These are phyloP conservation scores for Plasmodium billcollinsi DNA, from an alignment of 169 alveolate species.

Conservation along the genomic window DNA sequence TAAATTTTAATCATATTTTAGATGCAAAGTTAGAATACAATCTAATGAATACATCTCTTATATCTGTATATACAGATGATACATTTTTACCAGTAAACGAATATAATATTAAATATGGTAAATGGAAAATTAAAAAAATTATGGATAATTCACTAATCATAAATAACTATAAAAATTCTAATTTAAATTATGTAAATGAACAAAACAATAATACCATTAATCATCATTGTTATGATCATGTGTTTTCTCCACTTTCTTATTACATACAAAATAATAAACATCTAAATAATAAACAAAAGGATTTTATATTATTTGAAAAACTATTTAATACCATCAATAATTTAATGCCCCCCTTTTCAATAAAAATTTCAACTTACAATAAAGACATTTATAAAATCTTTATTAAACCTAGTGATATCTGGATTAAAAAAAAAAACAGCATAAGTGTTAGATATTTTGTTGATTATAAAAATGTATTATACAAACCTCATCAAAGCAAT, in stretches of 20 bases:
- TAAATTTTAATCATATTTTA: conserved; percentile 37
- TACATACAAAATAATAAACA: background rate
- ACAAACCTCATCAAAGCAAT: background rate
- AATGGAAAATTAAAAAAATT: conserved; percentile 65
- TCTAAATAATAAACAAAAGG: conserved; percentile 16
- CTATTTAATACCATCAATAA: conserved; percentile 38
- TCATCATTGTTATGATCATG: background rate
- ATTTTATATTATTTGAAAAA: conserved; percentile 55
- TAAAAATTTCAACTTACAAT: conserved; percentile 52
- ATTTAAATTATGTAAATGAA: background rate
- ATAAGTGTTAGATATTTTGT: conserved; percentile 52
- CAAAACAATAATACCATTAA: background rate
- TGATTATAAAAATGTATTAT: conserved; percentile 13
- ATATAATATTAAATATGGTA: conserved; percentile 59
- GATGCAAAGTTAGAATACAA: conserved; percentile 60
- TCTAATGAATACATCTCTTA: conserved; percentile 48
- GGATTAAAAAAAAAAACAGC: conserved; percentile 72
- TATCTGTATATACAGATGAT: conserved; percentile 74
- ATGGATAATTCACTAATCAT: background rate
- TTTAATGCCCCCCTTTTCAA: conserved; percentile 71
- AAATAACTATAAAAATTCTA: background rate
- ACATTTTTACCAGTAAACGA: conserved; percentile 40
- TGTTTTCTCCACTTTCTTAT: background rate
- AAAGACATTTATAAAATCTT: conserved; percentile 35
- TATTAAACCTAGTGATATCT: conserved; percentile 70